phyloP scores from a whole-genome alignment of 331 rosid species.

The Arachis monticola region DNA sequence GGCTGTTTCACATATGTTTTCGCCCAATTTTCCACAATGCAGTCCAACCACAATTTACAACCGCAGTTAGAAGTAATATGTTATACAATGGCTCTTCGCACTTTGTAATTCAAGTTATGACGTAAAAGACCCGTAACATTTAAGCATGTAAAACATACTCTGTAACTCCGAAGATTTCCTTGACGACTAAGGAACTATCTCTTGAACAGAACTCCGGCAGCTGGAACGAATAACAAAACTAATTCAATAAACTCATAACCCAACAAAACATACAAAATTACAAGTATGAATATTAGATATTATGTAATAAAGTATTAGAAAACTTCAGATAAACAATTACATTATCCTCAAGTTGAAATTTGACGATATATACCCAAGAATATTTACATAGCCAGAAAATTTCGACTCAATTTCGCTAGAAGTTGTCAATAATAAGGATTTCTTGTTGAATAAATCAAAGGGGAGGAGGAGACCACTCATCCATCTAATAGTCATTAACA shows the following conservation, averaged over 20 bases:
- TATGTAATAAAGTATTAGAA: neutral
- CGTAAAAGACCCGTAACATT: slow-evolving; percentile 12
- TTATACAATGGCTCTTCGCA: neutral
- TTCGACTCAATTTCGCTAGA: neutral
- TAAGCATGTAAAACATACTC: slow-evolving; percentile 66
- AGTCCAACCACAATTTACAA: too few relatives aligned
- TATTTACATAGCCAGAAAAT: neutral
- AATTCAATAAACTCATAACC: slow-evolving; percentile 28
- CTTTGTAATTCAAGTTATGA: slow-evolving; percentile 15
- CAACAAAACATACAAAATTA: slow-evolving; percentile 25
- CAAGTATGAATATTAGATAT: neutral
- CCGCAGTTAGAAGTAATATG: neutral
- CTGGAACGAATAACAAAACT: slow-evolving; percentile 53
- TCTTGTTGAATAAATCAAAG: neutral
- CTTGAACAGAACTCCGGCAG: slow-evolving; percentile 87
- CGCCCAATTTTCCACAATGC: too few relatives aligned
- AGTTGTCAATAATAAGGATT: neutral
- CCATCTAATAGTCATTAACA: neutral
- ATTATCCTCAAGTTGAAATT: neutral
- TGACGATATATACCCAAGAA: neutral
- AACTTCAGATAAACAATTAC: slow-evolving; percentile 18
- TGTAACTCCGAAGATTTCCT: slow-evolving; percentile 94
- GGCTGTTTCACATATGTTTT: too few relatives aligned
- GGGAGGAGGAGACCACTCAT: neutral
- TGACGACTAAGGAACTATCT: slow-evolving; percentile 81